phyloP scores from a whole-genome alignment of 2,329 filamentous ascomycete genomes.

The Alternaria consortialis region DNA sequence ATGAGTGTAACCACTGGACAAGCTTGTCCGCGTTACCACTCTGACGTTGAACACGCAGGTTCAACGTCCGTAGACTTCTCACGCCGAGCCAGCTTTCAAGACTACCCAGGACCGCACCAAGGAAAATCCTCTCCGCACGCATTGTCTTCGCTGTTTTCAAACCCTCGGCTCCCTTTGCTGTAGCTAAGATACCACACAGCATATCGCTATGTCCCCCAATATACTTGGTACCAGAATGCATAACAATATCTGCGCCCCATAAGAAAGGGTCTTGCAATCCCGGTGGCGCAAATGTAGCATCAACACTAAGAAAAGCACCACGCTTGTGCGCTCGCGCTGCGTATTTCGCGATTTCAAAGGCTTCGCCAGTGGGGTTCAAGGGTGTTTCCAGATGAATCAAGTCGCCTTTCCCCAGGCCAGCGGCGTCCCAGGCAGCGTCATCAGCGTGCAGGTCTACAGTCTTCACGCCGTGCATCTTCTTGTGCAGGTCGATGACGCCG shows the following conservation, averaged over 20 bases:
- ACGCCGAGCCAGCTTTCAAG: slow-evolving; percentile 93
- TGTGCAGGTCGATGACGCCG: slow-evolving; percentile 77
- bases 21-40: slow-evolving; percentile 73
- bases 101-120: slow-evolving; percentile 87
- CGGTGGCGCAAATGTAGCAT: slow-evolving; percentile 92
- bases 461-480: slow-evolving; percentile 77
- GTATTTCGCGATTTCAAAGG: slow-evolving; percentile 75
- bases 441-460: slow-evolving; percentile 70
- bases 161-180: slow-evolving; percentile 56
- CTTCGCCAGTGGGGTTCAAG: slow-evolving; percentile 87
- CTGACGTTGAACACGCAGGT: slow-evolving; percentile 82
- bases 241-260: slow-evolving; percentile 82
- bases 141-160: slow-evolving; percentile 59
- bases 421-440: slow-evolving; percentile 66
- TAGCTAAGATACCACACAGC: slow-evolving; percentile 83
- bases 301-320: slow-evolving; percentile 82
- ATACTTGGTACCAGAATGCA: slow-evolving; percentile 97
- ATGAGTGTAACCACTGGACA: slow-evolving; percentile 73
- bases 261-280: slow-evolving; percentile 85
- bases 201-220: slow-evolving; percentile 94
- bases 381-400: slow-evolving; percentile 93
- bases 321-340: slow-evolving; percentile 74
- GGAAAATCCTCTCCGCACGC: slow-evolving; percentile 72
- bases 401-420: slow-evolving; percentile 77
- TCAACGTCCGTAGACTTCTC: slow-evolving; percentile 83